Evolutionary conservation across 805 yeast species (phyloP).

Genomic region (Saccharomycopsis sp.): DNA sequence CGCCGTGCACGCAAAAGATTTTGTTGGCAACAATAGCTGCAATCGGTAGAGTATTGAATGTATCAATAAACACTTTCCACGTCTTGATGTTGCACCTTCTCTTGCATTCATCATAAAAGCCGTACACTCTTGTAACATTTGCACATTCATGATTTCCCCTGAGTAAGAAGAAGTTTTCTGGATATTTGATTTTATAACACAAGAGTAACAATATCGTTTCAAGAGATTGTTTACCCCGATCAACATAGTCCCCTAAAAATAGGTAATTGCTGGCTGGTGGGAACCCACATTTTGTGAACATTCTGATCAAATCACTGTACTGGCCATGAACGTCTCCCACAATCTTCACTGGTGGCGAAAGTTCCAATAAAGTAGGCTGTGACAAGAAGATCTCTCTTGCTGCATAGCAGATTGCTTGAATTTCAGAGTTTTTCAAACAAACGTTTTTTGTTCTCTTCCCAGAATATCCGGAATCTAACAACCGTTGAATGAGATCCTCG

Average conservation of each 20-base stretch:
- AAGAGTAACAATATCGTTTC: constrained; percentile 67
- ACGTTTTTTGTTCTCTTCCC: constrained; percentile 88
- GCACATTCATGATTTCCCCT: constrained; percentile 86
- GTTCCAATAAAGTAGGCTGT: constrained; percentile 84
- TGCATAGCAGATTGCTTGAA: constrained; percentile 72
- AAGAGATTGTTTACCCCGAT: constrained; percentile 73
- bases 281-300: constrained; percentile 92
- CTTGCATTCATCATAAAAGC: constrained; percentile 81
- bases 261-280: constrained; percentile 68
- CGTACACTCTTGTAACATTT: constrained; percentile 73
- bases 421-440: constrained; percentile 84
- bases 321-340: constrained; percentile 97
- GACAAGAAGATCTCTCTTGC: constrained; percentile 84
- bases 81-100: constrained; percentile 61
- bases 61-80: constrained; percentile 74
- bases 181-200: constrained; percentile 77
- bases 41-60: constrained; percentile 72
- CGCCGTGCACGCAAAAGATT: constrained; percentile 82
- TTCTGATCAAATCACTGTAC: constrained; percentile 79
- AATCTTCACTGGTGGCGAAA: constrained; percentile 71
- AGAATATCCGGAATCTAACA: constrained; percentile 91
- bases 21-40: constrained; percentile 79
- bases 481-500: constrained; percentile 83
- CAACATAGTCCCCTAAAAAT: constrained; percentile 77
- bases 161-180: constrained; percentile 70